phyloP scores from a whole-genome alignment of 2,329 filamentous ascomycete species.

The Hypoxylon sp. region DNA sequence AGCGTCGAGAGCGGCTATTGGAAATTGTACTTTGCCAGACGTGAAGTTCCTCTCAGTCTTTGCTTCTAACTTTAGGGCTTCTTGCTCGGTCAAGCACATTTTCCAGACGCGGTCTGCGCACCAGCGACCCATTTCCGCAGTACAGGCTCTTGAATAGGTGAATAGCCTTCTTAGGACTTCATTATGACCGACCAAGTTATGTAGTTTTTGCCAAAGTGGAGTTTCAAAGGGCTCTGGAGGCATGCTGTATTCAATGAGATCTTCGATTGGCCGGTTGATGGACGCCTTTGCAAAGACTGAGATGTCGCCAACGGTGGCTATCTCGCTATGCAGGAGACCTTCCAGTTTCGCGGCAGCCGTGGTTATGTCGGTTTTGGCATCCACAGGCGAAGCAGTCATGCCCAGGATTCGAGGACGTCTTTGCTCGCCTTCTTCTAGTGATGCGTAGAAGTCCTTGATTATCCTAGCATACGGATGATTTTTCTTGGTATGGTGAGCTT shows the following conservation, averaged over 20 bases:
- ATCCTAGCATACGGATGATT: constrained; percentile 91
- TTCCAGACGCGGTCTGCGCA: constrained; percentile 86
- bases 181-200: constrained; percentile 58
- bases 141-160: constrained; percentile 69
- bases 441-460: constrained; percentile 84
- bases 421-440: constrained; percentile 58
- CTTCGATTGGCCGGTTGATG: constrained; percentile 70
- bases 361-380: constrained; percentile 80
- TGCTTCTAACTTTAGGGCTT: constrained; percentile 71
- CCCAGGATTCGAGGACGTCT: constrained; percentile 84
- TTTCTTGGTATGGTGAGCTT: constrained; percentile 96
- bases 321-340: constrained; percentile 80
- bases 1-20: constrained; percentile 44
- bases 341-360: constrained; percentile 81
- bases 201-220: constrained; percentile 70
- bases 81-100: constrained; percentile 73
- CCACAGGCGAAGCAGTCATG: constrained; percentile 97
- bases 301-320: constrained; percentile 76
- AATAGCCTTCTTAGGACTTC: constrained; percentile 69
- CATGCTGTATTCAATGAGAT: constrained; percentile 66
- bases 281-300: constrained; percentile 68
- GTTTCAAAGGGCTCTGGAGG: constrained; percentile 71
- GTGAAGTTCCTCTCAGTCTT: constrained; percentile 61
- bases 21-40: constrained; percentile 47
- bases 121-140: constrained; percentile 82